phyloP scores from a whole-genome alignment of 345 rosid genomes.

The Hibiscus syriacus region DNA sequence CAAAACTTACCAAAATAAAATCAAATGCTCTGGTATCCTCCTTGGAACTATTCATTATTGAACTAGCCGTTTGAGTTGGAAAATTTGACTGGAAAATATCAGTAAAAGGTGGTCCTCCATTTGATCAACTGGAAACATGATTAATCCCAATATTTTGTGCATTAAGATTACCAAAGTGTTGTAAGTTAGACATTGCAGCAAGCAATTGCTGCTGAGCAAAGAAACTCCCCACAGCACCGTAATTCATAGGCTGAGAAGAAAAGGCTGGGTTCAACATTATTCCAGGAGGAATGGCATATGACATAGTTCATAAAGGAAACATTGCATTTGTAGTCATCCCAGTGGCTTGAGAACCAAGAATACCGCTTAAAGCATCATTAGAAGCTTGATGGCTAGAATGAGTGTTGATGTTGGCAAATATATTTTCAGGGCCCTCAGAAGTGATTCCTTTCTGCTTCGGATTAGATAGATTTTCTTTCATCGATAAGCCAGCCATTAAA shows the following conservation, averaged over 20 bases:
- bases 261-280: constrained; percentile 56
- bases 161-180: constrained; percentile 55
- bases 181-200: constrained; percentile 65
- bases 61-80: not conserved
- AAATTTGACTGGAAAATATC: no score
- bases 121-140: no score
- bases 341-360: constrained; percentile 39
- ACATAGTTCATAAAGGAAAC: constrained; percentile 45
- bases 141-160: constrained; percentile 12
- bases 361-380: constrained; percentile 41
- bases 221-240: constrained; percentile 59
- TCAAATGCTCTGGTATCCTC: constrained; percentile 2
- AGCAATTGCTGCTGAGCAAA: constrained; percentile 79
- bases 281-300: constrained; percentile 37
- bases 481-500: constrained; percentile 65
- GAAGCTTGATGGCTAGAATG: constrained; percentile 30
- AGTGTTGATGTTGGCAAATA: constrained; percentile 32
- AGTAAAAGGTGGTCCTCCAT: no score
- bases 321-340: constrained; percentile 39
- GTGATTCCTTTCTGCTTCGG: constrained; percentile 33
- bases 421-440: constrained; percentile 33
- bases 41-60: no score
- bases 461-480: constrained; percentile 35
- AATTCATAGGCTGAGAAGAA: constrained; percentile 52
- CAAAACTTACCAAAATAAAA: constrained; percentile 82